Evolutionary conservation across 306 rosid species (phyloP).

Genomic region (Vicia sativa): DNA sequence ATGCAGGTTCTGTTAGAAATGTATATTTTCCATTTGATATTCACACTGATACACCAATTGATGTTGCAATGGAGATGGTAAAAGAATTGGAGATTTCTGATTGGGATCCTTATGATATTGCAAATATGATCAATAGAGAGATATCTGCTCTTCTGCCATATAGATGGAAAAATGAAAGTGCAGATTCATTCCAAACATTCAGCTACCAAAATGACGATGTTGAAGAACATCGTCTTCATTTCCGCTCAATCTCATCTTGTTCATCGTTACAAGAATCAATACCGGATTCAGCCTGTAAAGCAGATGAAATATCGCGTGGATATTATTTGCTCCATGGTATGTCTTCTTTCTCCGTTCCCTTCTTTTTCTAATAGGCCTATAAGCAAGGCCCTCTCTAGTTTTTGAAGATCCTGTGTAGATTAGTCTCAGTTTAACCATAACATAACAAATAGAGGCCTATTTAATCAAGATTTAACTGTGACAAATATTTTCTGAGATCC

Average conservation of each 20-base stretch:
- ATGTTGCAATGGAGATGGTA: conserved; percentile 92
- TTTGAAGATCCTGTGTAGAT: too few species aligned
- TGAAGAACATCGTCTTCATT: conserved; percentile 51
- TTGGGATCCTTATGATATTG: conserved; percentile 90
- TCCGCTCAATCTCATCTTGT: conserved; percentile 55
- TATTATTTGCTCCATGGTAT: conserved; percentile 67
- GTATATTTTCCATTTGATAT: conserved; percentile 86
- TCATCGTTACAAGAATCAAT: conserved; percentile 68
- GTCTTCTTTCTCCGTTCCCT: conserved; percentile 27
- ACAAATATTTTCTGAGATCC: too few species aligned
- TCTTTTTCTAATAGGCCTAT: not conserved
- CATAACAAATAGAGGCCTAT: too few species aligned
- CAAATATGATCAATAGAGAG: conserved; percentile 85
- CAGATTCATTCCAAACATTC: conserved; percentile 48
- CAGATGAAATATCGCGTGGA: conserved; percentile 45
- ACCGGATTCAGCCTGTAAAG: conserved; percentile 46
- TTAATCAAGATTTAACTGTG: too few species aligned
- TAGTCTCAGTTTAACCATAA: too few species aligned
- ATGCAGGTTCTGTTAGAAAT: conserved; percentile 73
- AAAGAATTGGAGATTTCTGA: conserved; percentile 82
- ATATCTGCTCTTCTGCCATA: conserved; percentile 69
- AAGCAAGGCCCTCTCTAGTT: too few species aligned
- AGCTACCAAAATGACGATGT: conserved; percentile 50
- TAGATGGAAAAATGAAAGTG: conserved; percentile 42
- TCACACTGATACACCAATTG: conserved; percentile 66